Evolutionary conservation across 2,329 filamentous ascomycete species (phyloP).

Genomic region (Trichophyton benhamiae): DNA sequence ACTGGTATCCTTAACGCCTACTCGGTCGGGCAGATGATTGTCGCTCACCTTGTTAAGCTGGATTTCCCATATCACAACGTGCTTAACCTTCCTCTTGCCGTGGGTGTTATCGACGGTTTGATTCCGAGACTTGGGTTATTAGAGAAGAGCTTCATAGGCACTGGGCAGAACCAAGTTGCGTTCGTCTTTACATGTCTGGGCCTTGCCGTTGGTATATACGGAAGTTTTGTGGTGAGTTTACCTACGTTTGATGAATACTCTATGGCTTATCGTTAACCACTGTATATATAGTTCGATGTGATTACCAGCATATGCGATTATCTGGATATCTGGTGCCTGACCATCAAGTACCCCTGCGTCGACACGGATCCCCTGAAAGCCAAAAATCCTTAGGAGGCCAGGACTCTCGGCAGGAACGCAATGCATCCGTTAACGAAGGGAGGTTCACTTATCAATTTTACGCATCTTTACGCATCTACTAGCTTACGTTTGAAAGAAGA

Average conservation of each 20-base stretch:
- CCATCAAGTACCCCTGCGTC: constrained; percentile 70
- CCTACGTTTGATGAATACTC: neutral
- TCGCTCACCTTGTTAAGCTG: constrained; percentile 77
- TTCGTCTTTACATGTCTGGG: constrained; percentile 86
- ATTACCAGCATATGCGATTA: constrained; percentile 98
- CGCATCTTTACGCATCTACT: too few relatives aligned
- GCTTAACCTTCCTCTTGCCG: constrained; percentile 61
- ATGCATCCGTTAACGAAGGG: neutral
- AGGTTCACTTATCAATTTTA: too few relatives aligned
- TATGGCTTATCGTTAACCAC: neutral
- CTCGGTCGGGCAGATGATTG: constrained; percentile 90
- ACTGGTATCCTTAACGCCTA: constrained; percentile 87
- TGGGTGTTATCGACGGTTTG: constrained; percentile 66
- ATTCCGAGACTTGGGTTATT: constrained; percentile 57
- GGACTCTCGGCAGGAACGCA: neutral
- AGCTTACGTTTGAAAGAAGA: too few relatives aligned
- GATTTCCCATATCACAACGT: constrained; percentile 87
- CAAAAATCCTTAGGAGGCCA: constrained; percentile 2
- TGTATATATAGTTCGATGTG: constrained; percentile 55
- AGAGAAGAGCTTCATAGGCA: constrained; percentile 69
- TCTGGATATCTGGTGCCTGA: constrained; percentile 95
- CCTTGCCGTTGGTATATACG: constrained; percentile 77
- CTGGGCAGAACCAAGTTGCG: constrained; percentile 74
- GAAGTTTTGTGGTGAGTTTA: constrained; percentile 65
- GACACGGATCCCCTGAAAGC: constrained; percentile 17